Evolutionary conservation across 164 flowering plant species (phyloP), one percentile per base, ranked within the genome.

Genomic region (Vitis rupestris): DNA sequence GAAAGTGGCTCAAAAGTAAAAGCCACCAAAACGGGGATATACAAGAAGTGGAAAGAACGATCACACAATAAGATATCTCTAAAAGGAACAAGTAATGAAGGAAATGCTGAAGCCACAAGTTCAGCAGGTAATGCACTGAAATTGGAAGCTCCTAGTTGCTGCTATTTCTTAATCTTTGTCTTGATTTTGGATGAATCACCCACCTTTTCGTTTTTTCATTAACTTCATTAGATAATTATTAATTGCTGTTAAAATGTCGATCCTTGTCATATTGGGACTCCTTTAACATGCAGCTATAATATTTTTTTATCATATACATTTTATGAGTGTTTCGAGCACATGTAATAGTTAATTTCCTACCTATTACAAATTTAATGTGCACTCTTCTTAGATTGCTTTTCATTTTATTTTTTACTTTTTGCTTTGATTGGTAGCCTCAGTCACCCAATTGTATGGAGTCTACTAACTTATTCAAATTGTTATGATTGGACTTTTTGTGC

Each of bases 1-100:
- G 99, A 94, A 75, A 78, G 98, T 76, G 98, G 99, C 30, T 78
- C 91, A 12, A 92, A 86, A 78, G 84, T 84, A 30, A 90, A 84
- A 68, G 87, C 92, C 64, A 74, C 56, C 17, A 92, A 86, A 74
- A 90, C 97, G 31, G 99, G 98, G 50, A 90, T 95, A 67, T 95
- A 95, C 83, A 85, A 91, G 78, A 92, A 79, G 67, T 95, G 99
- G 99, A 87, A 87, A 72, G 90, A 86, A 62, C 80, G 75, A 17
- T 83, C 96, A 9, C 99, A 93, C 80, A 82, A 49, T 55, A 89
- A 84, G 69, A 80, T 94, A 3, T 87, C 90, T 74, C 71, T 80
- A 11, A 79, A 53, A 72, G 90, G 90, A 72, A 70, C 77, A 14
- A 68, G 58, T 66, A 44, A 74, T 70, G 92, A 81, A 14, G 87